A percentile compares a stretch with the other conserved stretches of the same genome.
phyloP scores from a whole-genome alignment of 345 rosid species.

The Camelina laxa region DNA sequence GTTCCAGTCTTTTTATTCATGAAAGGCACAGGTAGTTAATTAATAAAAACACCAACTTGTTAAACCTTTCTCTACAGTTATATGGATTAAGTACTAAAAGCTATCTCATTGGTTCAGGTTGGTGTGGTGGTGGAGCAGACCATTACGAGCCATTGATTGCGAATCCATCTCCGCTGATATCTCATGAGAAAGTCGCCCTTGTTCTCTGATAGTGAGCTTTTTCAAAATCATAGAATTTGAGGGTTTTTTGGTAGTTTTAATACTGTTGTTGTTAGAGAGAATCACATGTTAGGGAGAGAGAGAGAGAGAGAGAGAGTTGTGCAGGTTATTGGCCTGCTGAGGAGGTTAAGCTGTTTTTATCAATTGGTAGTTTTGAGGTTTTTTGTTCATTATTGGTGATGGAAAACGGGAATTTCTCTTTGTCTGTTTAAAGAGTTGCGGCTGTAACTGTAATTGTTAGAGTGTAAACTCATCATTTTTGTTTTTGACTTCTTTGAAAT shows the following conservation, averaged over 20 bases:
- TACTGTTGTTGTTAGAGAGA: slow-evolving; percentile 31
- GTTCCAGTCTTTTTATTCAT: slow-evolving; percentile 92
- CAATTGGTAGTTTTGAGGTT: slow-evolving; percentile 30
- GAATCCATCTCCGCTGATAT: slow-evolving; percentile 63
- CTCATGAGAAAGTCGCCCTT: slow-evolving; percentile 85
- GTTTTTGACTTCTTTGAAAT: slow-evolving; percentile 5
- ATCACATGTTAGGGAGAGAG: slow-evolving; percentile 32
- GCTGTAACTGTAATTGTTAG: slow-evolving; percentile 36
- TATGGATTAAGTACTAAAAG: neutral
- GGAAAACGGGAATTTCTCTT: slow-evolving; percentile 14
- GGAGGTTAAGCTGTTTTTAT: slow-evolving; percentile 14
- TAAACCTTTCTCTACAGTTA: neutral
- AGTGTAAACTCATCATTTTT: slow-evolving; percentile 27
- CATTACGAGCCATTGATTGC: slow-evolving; percentile 96
- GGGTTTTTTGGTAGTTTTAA: slow-evolving; percentile 39
- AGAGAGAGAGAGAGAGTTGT: slow-evolving; percentile 20
- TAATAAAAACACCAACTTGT: neutral
- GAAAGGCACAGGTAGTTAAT: slow-evolving; percentile 90
- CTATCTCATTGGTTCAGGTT: slow-evolving; percentile 53
- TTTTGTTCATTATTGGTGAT: slow-evolving; percentile 27
- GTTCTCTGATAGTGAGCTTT: slow-evolving; percentile 58
- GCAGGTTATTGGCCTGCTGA: slow-evolving; percentile 38
- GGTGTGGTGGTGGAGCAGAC: slow-evolving; percentile 99
- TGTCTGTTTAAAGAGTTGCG: slow-evolving; percentile 9
- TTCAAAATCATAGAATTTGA: slow-evolving; percentile 28